These are phyloP conservation scores for Allomyces macrogynus DNA, from an alignment of 192 early-diverging fungal genomes.

Conservation along the genomic window DNA sequence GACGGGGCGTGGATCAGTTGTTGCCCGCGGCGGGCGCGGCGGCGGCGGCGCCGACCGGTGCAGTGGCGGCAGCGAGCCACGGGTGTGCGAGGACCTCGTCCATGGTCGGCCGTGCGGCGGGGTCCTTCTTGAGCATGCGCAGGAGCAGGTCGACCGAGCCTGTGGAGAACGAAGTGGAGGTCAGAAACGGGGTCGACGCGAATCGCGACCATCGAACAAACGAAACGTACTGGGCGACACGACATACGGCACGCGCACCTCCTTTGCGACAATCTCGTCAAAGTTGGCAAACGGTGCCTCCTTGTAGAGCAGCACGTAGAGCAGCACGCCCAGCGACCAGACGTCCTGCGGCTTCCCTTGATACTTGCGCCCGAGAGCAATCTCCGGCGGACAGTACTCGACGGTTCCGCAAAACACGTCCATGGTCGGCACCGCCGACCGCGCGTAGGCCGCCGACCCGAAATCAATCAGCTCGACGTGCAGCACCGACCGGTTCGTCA, in stretches of 20 bases:
- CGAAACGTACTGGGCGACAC: constrained; percentile 22
- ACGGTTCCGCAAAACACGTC: constrained; percentile 54
- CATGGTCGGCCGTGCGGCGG: constrained; percentile 52
- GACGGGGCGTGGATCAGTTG: too few species aligned
- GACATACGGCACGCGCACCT: constrained; percentile 32
- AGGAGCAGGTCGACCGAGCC: constrained; percentile 40
- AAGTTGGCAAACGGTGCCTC: constrained; percentile 56
- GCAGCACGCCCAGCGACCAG: constrained; percentile 57
- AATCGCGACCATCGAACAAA: background rate
- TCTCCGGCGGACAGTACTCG: constrained; percentile 57
- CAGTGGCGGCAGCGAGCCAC: constrained; percentile 33
- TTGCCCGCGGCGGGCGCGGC: too few species aligned
- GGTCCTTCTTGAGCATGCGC: constrained; percentile 51
- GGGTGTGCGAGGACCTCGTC: constrained; percentile 48
- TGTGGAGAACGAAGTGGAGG: background rate
- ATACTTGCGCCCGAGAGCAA: constrained; percentile 41
- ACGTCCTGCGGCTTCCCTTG: constrained; percentile 60
- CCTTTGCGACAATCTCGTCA: constrained; percentile 36
- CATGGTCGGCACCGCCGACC: constrained; percentile 23
- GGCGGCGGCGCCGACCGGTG: too few species aligned
- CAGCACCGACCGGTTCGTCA: constrained; percentile 13
- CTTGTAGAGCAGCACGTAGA: constrained; percentile 50
- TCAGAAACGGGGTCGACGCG: background rate
- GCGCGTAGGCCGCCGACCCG: constrained; percentile 45
- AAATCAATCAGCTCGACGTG: constrained; percentile 59